These are phyloP conservation scores for Cordyceps militaris DNA, from an alignment of 2,329 filamentous ascomycete species.

Conservation along the genomic window DNA sequence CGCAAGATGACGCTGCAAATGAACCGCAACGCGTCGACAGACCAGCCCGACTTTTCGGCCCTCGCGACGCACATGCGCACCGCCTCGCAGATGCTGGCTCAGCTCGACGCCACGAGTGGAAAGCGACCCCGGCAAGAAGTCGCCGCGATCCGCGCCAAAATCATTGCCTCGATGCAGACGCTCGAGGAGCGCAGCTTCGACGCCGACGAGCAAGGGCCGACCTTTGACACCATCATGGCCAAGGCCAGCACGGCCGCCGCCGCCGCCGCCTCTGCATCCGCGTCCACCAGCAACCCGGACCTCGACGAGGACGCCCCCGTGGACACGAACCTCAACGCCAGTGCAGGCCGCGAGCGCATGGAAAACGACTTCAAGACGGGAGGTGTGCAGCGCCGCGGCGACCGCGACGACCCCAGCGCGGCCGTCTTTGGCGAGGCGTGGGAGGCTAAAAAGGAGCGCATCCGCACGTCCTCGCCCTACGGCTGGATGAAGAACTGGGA, in stretches of 20 bases:
- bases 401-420: slow-evolving; percentile 78
- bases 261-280: slow-evolving; percentile 30
- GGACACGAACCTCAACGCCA: slow-evolving; percentile 53
- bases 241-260: slow-evolving; percentile 53
- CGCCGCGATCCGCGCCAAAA: slow-evolving; percentile 75
- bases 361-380: slow-evolving; percentile 85
- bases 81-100: slow-evolving; percentile 79
- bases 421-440: slow-evolving; percentile 83
- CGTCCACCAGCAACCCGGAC: slow-evolving; percentile 35
- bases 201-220: slow-evolving; percentile 64
- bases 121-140: slow-evolving; percentile 76
- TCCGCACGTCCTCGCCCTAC: slow-evolving; percentile 75
- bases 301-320: slow-evolving; percentile 49
- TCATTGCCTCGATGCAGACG: slow-evolving; percentile 85
- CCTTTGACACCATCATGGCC: slow-evolving; percentile 76
- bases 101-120: slow-evolving; percentile 71
- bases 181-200: slow-evolving; percentile 81
- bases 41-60: slow-evolving; percentile 75
- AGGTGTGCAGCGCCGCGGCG: slow-evolving; percentile 72
- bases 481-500: slow-evolving; percentile 91
- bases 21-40: slow-evolving; percentile 47
- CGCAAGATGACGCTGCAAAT: slow-evolving; percentile 55
- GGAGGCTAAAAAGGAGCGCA: slow-evolving; percentile 76
- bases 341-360: slow-evolving; percentile 74
- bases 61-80: slow-evolving; percentile 83